These are phyloP conservation scores for Claviceps sp. DNA, from an alignment of 2,329 filamentous ascomycete genomes.

Conservation along the genomic window DNA sequence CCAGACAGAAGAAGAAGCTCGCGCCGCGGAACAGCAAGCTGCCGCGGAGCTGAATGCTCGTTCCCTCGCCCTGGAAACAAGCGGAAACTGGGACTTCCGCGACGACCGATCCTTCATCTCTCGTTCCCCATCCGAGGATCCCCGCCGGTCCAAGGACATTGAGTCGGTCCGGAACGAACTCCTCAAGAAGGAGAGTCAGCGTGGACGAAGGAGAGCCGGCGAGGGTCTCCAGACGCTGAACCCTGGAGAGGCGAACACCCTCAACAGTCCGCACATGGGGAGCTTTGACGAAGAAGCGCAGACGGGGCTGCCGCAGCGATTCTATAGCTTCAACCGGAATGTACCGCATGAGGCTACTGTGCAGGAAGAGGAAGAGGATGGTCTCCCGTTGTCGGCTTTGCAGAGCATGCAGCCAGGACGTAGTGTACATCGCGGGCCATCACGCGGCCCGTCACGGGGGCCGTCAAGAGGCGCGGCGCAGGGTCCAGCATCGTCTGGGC, in stretches of 20 bases:
- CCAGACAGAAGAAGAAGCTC: slow-evolving; percentile 14
- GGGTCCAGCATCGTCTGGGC: no score
- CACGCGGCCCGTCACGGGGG: slow-evolving; percentile 6
- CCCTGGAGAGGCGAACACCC: slow-evolving; percentile 11
- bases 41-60: slow-evolving; percentile 30
- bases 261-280: slow-evolving; percentile 19
- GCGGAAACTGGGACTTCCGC: slow-evolving; percentile 11
- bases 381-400: slow-evolving; percentile 7
- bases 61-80: slow-evolving; percentile 14
- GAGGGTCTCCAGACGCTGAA: slow-evolving; percentile 27
- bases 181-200: slow-evolving; percentile 30
- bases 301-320: slow-evolving; percentile 19
- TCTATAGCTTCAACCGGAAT: slow-evolving; percentile 17
- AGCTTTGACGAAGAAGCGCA: slow-evolving; percentile 32
- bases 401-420: slow-evolving; percentile 1
- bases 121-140: slow-evolving; percentile 20
- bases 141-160: slow-evolving; percentile 24
- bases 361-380: slow-evolving; percentile 8
- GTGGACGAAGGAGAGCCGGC: slow-evolving; percentile 35
- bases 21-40: slow-evolving; percentile 29
- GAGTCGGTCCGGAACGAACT: slow-evolving; percentile 24
- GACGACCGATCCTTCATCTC: slow-evolving; percentile 7
- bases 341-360: not conserved
- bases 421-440: not conserved
- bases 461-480: no score